Percentiles rank a stretch among this genome's conserved stretches.
phyloP scores from a whole-genome alignment of 805 yeast species.

The Candida railenensis region DNA sequence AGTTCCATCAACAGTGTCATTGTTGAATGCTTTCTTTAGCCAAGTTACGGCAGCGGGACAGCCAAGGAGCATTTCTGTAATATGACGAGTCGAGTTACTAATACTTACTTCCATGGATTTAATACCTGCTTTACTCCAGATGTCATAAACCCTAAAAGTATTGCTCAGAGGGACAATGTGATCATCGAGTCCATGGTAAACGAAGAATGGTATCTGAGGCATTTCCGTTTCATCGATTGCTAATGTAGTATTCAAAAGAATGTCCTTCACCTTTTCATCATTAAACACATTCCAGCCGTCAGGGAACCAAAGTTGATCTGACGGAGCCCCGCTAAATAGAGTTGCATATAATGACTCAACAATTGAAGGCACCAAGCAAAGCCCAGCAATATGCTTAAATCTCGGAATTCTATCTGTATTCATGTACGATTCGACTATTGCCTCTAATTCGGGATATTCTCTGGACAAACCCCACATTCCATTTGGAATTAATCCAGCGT shows the following conservation, averaged over 20 bases:
- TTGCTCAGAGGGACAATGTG: slow-evolving; percentile 15
- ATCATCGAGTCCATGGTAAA: slow-evolving; percentile 18
- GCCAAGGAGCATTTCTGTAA: slow-evolving; percentile 13
- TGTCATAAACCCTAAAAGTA: slow-evolving; percentile 15
- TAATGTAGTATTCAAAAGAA: not conserved
- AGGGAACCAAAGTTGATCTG: slow-evolving; percentile 3
- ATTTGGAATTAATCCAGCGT: slow-evolving; percentile 19
- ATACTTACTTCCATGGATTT: slow-evolving; percentile 8
- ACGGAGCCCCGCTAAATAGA: slow-evolving; percentile 1
- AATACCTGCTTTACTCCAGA: slow-evolving; percentile 25
- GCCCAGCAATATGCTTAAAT: not conserved
- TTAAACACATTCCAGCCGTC: slow-evolving; percentile 7
- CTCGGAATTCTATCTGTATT: not conserved
- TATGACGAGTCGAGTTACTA: slow-evolving; percentile 2
- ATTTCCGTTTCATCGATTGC: slow-evolving; percentile 5
- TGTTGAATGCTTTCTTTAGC: slow-evolving; percentile 18
- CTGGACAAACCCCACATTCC: slow-evolving; percentile 19
- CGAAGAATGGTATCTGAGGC: slow-evolving; percentile 21
- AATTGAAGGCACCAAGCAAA: slow-evolving; percentile 1
- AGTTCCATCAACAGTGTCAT: slow-evolving; percentile 47
- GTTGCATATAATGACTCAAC: not conserved
- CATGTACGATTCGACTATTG: slow-evolving; percentile 3
- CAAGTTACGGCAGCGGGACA: slow-evolving; percentile 21
- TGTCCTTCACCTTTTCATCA: not conserved
- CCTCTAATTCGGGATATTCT: slow-evolving; percentile 19